Evolutionary conservation across 2,329 filamentous ascomycete species (phyloP), one percentile per base, ranked within the genome.

Genomic region (Albifimbria verrucaria): DNA sequence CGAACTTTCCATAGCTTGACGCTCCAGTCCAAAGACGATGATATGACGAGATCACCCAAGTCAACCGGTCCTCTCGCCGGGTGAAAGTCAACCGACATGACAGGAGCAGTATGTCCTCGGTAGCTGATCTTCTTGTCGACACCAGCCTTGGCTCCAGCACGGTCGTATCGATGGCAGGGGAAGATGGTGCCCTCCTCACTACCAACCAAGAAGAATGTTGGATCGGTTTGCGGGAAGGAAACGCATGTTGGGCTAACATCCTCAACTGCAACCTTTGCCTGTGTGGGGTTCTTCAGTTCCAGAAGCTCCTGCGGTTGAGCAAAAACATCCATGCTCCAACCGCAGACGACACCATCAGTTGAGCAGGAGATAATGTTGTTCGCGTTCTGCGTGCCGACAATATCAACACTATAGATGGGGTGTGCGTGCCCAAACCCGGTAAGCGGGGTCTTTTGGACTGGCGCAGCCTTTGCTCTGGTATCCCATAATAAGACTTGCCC

Each of bases 291-390:
- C 55, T 87, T 88, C 12, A 99, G 80, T 64, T 96, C 91, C 42
- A 99, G 83, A 52, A 92, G 87, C 75, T 99, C 94, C 72, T 97
- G 93, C 1, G 94, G 94, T 70, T 97, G 91, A 1, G 93, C 91
- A 55, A 99, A 89, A 85, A 99, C 97, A 70, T 99, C 95, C 58
- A 97, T 91, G 52, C 90, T 92, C 94, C 94, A 99, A 47, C 92
- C 90, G 70, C 94, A 99, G 42, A 97, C 91, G 10, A 96, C 91
- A 51, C 94, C 94, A 66, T 99, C 94, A 1, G 94, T 99, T 1
- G 92, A 97, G 68, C 91, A 93, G 28, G 92, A 97, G 62, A 99
- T 89, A 68, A 99, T 96, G 71, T 97, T 99, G 76, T 97, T 96
- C 54, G 94, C 94, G 69, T 99, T 99, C 67, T 97, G 94, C 1